phyloP scores from a whole-genome alignment of 2,329 filamentous ascomycete species.

The Pyricularia grisea region DNA sequence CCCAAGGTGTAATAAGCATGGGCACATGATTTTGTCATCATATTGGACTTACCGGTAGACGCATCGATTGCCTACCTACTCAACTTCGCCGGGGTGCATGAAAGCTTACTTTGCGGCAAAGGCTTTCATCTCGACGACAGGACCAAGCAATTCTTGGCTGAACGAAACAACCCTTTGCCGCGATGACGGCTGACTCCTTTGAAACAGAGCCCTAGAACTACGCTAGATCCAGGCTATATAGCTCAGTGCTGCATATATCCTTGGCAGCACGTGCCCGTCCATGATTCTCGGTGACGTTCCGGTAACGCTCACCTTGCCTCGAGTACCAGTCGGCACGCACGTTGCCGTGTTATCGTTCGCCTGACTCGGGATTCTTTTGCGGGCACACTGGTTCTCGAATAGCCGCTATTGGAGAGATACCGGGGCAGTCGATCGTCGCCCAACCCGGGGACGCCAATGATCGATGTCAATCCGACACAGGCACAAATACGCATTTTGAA shows the following conservation, averaged over 20 bases:
- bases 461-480: background rate
- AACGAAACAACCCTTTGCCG: background rate
- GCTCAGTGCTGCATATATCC: background rate
- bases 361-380: background rate
- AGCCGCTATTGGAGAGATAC: background rate
- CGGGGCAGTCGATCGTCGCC: background rate
- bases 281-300: background rate
- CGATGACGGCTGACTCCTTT: background rate
- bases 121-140: background rate
- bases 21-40: background rate
- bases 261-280: background rate
- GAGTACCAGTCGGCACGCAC: background rate
- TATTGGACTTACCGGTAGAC: background rate
- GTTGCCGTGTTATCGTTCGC: background rate
- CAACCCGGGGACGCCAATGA: background rate
- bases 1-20: background rate
- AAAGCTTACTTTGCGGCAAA: background rate
- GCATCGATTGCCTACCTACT: background rate
- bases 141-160: background rate
- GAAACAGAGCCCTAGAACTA: background rate
- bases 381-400: background rate
- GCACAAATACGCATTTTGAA: background rate
- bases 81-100: background rate
- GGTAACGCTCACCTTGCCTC: background rate
- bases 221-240: background rate